Evolutionary conservation across 1,284 basidiomycete species (phyloP), one percentile per base, ranked within the genome.

Genomic region (Apiotrichum domesticum): DNA sequence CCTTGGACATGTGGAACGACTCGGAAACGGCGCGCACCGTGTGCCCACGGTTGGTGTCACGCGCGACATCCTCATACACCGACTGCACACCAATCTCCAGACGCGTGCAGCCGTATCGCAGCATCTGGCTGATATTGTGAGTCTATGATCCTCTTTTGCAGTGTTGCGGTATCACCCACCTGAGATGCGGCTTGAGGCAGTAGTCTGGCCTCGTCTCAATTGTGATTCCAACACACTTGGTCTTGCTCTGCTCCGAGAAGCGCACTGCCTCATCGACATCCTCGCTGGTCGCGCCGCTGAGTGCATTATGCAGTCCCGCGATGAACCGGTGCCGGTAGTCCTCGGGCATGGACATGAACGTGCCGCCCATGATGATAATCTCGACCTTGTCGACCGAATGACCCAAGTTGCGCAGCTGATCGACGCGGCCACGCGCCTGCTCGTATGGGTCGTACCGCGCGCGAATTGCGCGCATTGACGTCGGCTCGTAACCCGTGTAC

Each of bases 201-300:
- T 99, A 99, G 75, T 99, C 96, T 35, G 96, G 96, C 42, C 96
- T 82, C 4, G 96, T 99, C 78, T 99, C 96, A 66, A 99, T 98
- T 2, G 96, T 99, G 69, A 99, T 98, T 4, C 96, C 96, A 55
- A 98, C 97, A 32, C 93, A 96, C 76, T 98, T 99, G 46, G 93
- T 95, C 79, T 95, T 94, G 70, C 92, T 91, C 73, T 92, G 88
- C 73, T 98, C 95, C 5, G 93, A 96, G 72, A 91, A 97, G 57
- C 87, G 88, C 46, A 99, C 95, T n/a, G 96, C 95, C 77, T 98
- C 96, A 67, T 98, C 96, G 14, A 98, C 85, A 69, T 98, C 89
- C 6, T 84, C 82, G 1, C 91, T 90, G 2, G 94, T 98, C 72
- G 89, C 94, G 0, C 96, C 96, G 15, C 90, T 94, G 6, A 99